Conservation (phyloP, 2,329 filamentous ascomycete species). For the Colletotrichum camelliae region DNA sequence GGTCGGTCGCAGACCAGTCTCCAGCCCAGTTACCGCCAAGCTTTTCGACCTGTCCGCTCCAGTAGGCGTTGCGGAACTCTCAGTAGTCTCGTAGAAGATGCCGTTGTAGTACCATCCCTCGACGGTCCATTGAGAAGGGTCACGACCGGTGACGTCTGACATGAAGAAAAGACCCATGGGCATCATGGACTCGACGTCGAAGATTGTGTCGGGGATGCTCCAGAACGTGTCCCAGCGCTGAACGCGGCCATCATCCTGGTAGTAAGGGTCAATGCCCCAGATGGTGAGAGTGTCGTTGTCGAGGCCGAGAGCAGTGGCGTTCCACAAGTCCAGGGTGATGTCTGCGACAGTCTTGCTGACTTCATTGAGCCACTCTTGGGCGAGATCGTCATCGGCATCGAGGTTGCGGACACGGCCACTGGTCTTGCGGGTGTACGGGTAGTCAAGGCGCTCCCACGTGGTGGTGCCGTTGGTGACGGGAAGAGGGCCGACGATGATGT, state of each 20-base stretch:
- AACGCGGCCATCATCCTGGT: slow-evolving; percentile 45
- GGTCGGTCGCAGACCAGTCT: slow-evolving; percentile 48
- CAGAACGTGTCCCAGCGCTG: slow-evolving; percentile 55
- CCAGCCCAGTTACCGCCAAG: slow-evolving; percentile 53
- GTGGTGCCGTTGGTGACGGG: slow-evolving; percentile 45
- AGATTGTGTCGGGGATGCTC: slow-evolving; percentile 39
- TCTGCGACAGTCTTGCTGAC: slow-evolving; percentile 35
- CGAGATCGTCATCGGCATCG: slow-evolving; percentile 36
- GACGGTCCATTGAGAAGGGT: slow-evolving; percentile 55
- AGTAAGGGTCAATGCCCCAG: slow-evolving; percentile 47
- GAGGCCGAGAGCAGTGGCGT: slow-evolving; percentile 36
- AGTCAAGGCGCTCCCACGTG: slow-evolving; percentile 43
- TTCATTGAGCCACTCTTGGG: slow-evolving; percentile 38
- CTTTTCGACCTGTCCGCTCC: slow-evolving; percentile 48
- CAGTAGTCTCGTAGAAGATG: slow-evolving; percentile 55
- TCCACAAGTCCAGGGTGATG: slow-evolving; percentile 50
- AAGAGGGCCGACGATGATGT: slow-evolving; percentile 56
- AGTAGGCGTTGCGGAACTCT: slow-evolving; percentile 52
- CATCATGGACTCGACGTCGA: slow-evolving; percentile 47
- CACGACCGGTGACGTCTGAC: slow-evolving; percentile 54
- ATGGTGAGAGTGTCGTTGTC: slow-evolving; percentile 47
- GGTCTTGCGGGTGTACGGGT: slow-evolving; percentile 45
- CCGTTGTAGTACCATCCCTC: slow-evolving; percentile 60
- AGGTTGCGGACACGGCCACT: slow-evolving; percentile 43
- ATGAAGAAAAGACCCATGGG: slow-evolving; percentile 50